Conservation (phyloP, 768 basidiomycete genomes). For the Suillus discolor region DNA sequence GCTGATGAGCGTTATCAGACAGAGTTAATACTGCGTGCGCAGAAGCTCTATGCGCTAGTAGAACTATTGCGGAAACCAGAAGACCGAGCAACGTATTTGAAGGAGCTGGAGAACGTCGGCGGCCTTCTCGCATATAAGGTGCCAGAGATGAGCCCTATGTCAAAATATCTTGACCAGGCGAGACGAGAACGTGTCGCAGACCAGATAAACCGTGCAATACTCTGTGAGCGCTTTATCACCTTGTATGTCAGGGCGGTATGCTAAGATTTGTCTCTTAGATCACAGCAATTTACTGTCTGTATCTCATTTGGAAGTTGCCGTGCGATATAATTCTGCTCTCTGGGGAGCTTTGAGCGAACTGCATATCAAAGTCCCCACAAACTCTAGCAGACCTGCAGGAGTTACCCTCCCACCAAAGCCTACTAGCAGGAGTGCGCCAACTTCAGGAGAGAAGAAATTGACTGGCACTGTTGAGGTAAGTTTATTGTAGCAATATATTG, state of each 20-base stretch:
- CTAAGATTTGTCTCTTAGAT: slow-evolving; percentile 40
- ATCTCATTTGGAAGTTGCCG: slow-evolving; percentile 62
- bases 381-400: slow-evolving; percentile 41
- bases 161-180: slow-evolving; percentile 73
- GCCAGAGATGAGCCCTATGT: slow-evolving; percentile 76
- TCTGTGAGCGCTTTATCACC: slow-evolving; percentile 54
- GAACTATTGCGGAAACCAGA: slow-evolving; percentile 53
- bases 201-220: slow-evolving; percentile 84
- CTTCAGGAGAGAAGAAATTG: slow-evolving; percentile 35
- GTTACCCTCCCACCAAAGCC: slow-evolving; percentile 44
- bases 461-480: slow-evolving; percentile 37
- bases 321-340: slow-evolving; percentile 65
- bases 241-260: background rate
- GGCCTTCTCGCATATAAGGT: slow-evolving; percentile 83
- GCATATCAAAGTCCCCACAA: slow-evolving; percentile 45
- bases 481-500: background rate
- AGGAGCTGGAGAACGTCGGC: slow-evolving; percentile 74
- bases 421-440: slow-evolving; percentile 19
- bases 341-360: slow-evolving; percentile 60
- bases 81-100: slow-evolving; percentile 62
- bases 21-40: slow-evolving; percentile 55
- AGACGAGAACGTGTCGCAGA: slow-evolving; percentile 84
- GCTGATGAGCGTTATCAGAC: slow-evolving; percentile 44
- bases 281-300: slow-evolving; percentile 50
- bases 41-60: slow-evolving; percentile 68